Evolutionary conservation across 345 rosid species (phyloP).

Genomic region (Eucalyptus tenuipes): DNA sequence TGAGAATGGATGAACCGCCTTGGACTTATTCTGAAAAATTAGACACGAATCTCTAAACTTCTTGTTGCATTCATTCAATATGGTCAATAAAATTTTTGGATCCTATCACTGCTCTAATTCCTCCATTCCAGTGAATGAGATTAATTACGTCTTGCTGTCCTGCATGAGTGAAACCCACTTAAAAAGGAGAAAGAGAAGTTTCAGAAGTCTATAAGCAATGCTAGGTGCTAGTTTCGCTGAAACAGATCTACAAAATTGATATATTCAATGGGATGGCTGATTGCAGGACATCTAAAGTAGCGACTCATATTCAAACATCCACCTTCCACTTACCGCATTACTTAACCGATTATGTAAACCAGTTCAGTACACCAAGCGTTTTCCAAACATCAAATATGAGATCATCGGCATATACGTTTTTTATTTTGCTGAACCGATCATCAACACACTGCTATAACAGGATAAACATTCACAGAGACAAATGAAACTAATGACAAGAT

Average conservation of each 20-base stretch:
- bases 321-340: background rate
- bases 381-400: background rate
- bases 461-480: background rate
- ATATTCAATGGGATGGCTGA: background rate
- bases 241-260: background rate
- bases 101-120: background rate
- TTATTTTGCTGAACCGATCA: background rate
- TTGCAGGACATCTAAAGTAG: background rate
- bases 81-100: background rate
- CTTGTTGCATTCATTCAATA: background rate
- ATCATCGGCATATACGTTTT: background rate
- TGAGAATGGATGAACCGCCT: background rate
- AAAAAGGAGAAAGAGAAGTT: background rate
- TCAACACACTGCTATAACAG: background rate
- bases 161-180: background rate
- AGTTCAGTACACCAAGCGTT: background rate
- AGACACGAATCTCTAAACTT: background rate
- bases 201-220: background rate
- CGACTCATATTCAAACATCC: background rate
- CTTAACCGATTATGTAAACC: background rate
- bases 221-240: background rate
- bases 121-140: background rate
- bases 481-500: background rate
- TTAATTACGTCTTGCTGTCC: background rate
- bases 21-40: background rate